Evolutionary conservation across 495 filamentous ascomycete genomes (phyloP), one percentile per base, ranked within the genome.

Genomic region (Clohesyomyces aquaticus): DNA sequence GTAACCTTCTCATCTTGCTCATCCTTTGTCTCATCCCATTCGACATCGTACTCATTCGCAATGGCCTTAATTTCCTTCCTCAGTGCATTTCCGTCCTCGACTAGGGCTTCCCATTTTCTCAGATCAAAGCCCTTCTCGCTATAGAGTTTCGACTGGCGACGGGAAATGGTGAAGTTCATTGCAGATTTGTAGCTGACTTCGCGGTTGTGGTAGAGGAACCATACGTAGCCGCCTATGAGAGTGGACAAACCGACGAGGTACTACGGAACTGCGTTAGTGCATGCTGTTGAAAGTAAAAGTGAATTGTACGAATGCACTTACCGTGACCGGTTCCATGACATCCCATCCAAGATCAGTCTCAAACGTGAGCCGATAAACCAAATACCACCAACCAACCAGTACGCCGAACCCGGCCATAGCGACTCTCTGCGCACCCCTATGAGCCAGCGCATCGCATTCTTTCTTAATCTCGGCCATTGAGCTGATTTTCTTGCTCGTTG

Each of bases 181-280:
- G 91, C 91, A 4, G 87, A 86, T 61, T 87, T 86, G 76, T 96
- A 96, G 43, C 83, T 88, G 19, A 96, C 87, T 76, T 96, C 91
- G 45, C 90, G 85, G 75, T 93, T 96, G 73, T 95, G 88, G 74
- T 93, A 96, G 11, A 98, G 80, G 70, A 97, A 96, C 88, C 91
- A 96, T 64, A 95, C 77, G 67, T 96, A 98, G 25, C 91, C 91
- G 38, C 87, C 85, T 78, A 98, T 94, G 72, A 96, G 82, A 16
- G 88, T 91, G 6, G 85, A 83, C 63, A 96, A 79, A 12, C 90
- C 91, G 11, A 89, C 90, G 38, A 96, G 83, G 70, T 96, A 96
- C 51, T 78, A 42, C 4, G 22, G 27, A 45, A 18, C 29, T 0
- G 21, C 18, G 21, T 57, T 64, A 38, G 46, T 10, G 58, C n/a